Percentiles rank a stretch among this genome's conserved stretches.
Evolutionary conservation across 805 yeast species (phyloP).

Genomic region (Ogataea pignaliae): DNA sequence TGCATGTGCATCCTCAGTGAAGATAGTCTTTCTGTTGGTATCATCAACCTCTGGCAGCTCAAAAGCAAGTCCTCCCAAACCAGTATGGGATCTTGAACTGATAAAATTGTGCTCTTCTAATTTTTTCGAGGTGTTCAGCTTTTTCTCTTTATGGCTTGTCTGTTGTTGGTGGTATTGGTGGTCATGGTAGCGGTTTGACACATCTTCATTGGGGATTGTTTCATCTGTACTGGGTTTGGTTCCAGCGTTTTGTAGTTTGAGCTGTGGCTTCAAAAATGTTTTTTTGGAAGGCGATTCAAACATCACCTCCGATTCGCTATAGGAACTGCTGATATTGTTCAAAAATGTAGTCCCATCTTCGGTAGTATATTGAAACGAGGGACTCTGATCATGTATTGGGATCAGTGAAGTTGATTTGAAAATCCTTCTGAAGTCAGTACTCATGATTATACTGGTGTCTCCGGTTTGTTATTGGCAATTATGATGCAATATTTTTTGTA

Average conservation of each 20-base stretch:
- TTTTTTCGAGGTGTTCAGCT: no score
- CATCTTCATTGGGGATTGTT: no score
- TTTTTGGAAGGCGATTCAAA: constrained; percentile 16
- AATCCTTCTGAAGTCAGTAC: constrained; percentile 7
- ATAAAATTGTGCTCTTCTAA: no score
- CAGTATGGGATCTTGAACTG: no score
- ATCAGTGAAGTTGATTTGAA: constrained; percentile 13
- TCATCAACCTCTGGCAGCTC: no score
- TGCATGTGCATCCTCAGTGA: background rate
- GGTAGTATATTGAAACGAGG: constrained; percentile 2
- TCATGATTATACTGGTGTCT: background rate
- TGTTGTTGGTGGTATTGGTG: no score
- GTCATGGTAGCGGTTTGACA: no score
- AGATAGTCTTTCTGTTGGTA: background rate
- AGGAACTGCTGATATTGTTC: constrained; percentile 11
- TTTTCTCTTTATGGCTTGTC: no score
- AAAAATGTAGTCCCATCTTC: constrained; percentile 3
- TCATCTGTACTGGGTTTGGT: background rate
- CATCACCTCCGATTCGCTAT: constrained; percentile 14
- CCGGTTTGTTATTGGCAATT: no score
- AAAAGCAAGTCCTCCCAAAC: no score
- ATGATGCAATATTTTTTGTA: no score
- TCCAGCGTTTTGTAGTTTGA: background rate
- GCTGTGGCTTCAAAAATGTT: background rate
- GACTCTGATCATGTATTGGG: constrained; percentile 8